phyloP scores from a whole-genome alignment of 1,284 basidiomycete species.

The Ceratobasidium sp. region DNA sequence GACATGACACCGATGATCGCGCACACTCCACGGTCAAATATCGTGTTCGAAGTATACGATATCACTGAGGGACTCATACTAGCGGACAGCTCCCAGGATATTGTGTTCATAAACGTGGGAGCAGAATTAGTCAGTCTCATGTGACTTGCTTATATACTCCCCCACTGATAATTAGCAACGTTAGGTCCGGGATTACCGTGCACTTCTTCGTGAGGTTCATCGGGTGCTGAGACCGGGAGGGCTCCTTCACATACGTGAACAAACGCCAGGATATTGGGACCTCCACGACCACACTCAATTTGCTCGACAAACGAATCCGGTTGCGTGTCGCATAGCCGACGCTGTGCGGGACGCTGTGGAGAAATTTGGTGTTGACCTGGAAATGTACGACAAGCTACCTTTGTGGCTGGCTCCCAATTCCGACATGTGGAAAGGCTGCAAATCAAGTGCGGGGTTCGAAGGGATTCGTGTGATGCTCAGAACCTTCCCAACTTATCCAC shows the following conservation, averaged over 20 bases:
- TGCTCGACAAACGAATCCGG: not conserved
- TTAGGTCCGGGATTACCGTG: slow-evolving; percentile 15
- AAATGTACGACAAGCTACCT: slow-evolving; percentile 6
- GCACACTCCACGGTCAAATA: not conserved
- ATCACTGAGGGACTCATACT: not conserved
- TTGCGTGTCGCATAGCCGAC: not conserved
- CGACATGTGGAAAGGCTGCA: not conserved
- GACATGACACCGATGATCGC: slow-evolving; percentile 1
- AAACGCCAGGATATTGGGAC: not conserved
- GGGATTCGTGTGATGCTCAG: not conserved
- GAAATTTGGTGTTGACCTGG: slow-evolving; percentile 1
- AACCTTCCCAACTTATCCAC: slow-evolving; percentile 12
- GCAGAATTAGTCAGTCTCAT: not conserved
- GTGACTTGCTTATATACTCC: not conserved
- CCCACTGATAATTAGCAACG: not conserved
- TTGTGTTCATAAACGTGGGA: not conserved
- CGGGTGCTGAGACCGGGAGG: slow-evolving; percentile 20
- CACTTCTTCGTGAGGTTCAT: slow-evolving; percentile 9
- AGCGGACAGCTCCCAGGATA: not conserved
- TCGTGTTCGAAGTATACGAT: slow-evolving; percentile 9
- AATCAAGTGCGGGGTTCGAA: not conserved
- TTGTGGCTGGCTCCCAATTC: slow-evolving; percentile 8
- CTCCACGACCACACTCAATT: not conserved
- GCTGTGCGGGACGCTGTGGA: not conserved
- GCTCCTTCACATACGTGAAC: slow-evolving; percentile 21